phyloP scores from a whole-genome alignment of 306 rosid genomes.

The apple (Malus domestica) region DNA sequence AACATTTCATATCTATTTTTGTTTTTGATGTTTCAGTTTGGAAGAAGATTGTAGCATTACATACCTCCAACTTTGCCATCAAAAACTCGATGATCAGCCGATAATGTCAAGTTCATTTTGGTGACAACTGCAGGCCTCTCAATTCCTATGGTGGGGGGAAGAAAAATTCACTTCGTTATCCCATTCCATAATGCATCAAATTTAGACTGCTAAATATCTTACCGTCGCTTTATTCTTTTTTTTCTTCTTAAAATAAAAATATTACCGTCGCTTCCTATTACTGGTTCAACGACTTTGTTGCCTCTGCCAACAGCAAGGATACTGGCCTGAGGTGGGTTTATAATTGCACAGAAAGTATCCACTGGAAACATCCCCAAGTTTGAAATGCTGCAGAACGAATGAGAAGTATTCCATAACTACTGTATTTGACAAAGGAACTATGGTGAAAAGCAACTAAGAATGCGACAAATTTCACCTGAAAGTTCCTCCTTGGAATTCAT shows the following conservation, averaged over 20 bases:
- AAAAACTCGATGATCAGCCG: conserved; percentile 91
- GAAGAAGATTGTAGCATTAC: not conserved
- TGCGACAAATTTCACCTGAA: conserved; percentile 61
- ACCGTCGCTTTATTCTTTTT: conserved; percentile 52
- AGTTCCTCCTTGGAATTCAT: conserved; percentile 94
- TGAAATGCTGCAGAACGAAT: conserved; percentile 75
- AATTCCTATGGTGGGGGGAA: conserved; percentile 40
- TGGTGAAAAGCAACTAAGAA: conserved; percentile 4
- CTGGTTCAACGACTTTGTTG: conserved; percentile 79
- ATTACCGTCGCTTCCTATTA: conserved; percentile 70
- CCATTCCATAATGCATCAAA: conserved; percentile 4
- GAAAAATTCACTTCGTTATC: conserved; percentile 19
- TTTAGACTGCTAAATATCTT: conserved; percentile 16
- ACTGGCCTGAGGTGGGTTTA: conserved; percentile 98
- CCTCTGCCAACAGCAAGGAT: conserved; percentile 98
- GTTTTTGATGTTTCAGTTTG: not conserved
- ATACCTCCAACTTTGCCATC: conserved; percentile 97
- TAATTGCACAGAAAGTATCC: conserved; percentile 88
- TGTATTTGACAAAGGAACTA: conserved; percentile 9
- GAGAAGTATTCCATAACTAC: conserved; percentile 14
- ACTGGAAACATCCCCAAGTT: conserved; percentile 99
- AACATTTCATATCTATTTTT: not conserved
- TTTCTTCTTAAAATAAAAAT: not conserved
- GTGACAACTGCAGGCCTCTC: conserved; percentile 69
- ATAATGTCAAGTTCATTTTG: conserved; percentile 74